Evolutionary conservation across 805 yeast genomes (phyloP), one percentile per base, ranked within the genome.

Genomic region (Candida khao-thaluensis): DNA sequence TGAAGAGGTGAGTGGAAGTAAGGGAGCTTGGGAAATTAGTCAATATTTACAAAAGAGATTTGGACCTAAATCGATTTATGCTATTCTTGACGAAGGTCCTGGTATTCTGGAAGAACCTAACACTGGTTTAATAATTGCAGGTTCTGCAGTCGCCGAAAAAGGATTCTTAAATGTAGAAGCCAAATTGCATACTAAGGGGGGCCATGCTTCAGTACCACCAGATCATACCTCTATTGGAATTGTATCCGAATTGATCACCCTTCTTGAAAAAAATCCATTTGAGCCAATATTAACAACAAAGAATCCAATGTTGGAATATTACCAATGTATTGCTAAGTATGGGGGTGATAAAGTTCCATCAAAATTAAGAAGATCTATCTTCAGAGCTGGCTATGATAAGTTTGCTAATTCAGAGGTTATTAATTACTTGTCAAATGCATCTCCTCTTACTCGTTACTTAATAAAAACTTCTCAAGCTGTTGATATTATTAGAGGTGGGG

Each of bases 171-270:
- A 72, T 48, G 50, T 73, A 3, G 44, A 53, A 20, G 64, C 82
- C 29, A 66, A 68, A 3, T 60, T 84, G 28, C 61, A 62, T 17
- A 79, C 85, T 15, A 77, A 79, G 10, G 95, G 95, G 26, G 95
- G 95, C 7, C 95, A 85, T 54, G 79, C 91, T 1, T 82, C 90
- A 7, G 57, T 73, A n/a, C 93, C 95, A 7, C 91, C 90, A 2
- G 82, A 77, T 33, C 93, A 86, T 53, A 85, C 95, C 4, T 73
- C 84, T 2, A 84, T 87, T 60, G 95, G 93, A 9, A 72, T 86
- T 25, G 66, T 81, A 37, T 69, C 87, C 2, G 79, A 82, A 41
- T 64, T 85, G 40, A 67, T 81, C 8, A 58, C 66, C 7, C 48
- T 57, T 12, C 64, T 86, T 28, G 95, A 88, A 57, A 56, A 59